Percentiles rank a stretch among this genome's conserved stretches.
These are phyloP conservation scores for Fusarium sororula DNA, from an alignment of 2,329 filamentous ascomycete genomes.

Conservation along the genomic window DNA sequence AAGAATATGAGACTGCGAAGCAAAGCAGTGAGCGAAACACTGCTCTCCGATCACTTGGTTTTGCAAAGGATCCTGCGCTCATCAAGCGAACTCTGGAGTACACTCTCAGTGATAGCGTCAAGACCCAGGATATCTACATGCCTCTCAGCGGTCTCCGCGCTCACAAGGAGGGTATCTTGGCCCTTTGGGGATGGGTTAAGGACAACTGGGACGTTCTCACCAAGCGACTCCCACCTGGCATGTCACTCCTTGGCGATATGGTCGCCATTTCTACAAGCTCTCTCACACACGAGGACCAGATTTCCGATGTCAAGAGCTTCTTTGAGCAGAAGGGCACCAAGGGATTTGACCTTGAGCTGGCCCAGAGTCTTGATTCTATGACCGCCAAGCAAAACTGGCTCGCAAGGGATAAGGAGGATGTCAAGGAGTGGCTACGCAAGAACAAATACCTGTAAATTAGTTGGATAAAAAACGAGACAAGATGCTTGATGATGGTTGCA, in stretches of 20 bases:
- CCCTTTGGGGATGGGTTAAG: slow-evolving; percentile 84
- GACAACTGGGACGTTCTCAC: slow-evolving; percentile 87
- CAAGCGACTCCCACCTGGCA: slow-evolving; percentile 83
- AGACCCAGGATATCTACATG: slow-evolving; percentile 94
- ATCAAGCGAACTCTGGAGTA: slow-evolving; percentile 83
- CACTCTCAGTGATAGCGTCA: slow-evolving; percentile 81
- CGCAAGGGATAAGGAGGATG: slow-evolving; percentile 72
- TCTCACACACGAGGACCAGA: slow-evolving; percentile 80
- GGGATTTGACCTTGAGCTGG: slow-evolving; percentile 85
- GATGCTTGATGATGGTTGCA: not conserved
- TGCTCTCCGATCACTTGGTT: slow-evolving; percentile 83
- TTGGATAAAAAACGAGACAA: not conserved
- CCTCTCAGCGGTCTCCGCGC: slow-evolving; percentile 81
- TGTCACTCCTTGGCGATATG: slow-evolving; percentile 86
- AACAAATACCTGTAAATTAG: slow-evolving; percentile 42
- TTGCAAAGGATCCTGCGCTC: slow-evolving; percentile 78
- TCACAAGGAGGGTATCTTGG: slow-evolving; percentile 80
- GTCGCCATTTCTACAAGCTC: slow-evolving; percentile 83
- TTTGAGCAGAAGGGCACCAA: slow-evolving; percentile 84
- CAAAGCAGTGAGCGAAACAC: slow-evolving; percentile 91
- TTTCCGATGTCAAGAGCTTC: slow-evolving; percentile 80
- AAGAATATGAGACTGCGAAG: slow-evolving; percentile 56
- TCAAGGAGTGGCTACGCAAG: slow-evolving; percentile 62
- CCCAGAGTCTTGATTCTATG: slow-evolving; percentile 88
- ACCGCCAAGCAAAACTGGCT: slow-evolving; percentile 76